Evolutionary conservation across 2,329 filamentous ascomycete genomes (phyloP).

Genomic region (Capronia epimyces): DNA sequence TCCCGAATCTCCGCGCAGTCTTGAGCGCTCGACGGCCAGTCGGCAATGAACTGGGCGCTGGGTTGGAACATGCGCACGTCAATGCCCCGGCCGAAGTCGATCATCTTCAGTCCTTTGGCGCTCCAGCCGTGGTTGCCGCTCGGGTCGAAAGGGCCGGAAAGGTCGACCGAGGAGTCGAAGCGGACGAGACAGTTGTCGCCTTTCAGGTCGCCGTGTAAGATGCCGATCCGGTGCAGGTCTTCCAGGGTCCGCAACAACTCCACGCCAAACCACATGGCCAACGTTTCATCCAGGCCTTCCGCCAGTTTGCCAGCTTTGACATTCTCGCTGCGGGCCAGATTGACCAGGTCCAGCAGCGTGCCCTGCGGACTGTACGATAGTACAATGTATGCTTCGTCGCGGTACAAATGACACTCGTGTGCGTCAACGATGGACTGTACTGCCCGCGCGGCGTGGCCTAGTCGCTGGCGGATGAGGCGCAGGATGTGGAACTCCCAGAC

Average conservation of each 20-base stretch:
- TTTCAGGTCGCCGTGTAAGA: constrained; percentile 92
- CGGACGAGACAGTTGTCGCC: constrained; percentile 91
- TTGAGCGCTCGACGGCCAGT: constrained; percentile 82
- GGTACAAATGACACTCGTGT: constrained; percentile 87
- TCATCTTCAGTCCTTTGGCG: constrained; percentile 73
- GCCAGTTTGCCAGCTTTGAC: constrained; percentile 45
- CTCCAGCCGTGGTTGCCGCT: constrained; percentile 74
- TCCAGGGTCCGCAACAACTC: constrained; percentile 89
- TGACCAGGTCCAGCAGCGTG: constrained; percentile 90
- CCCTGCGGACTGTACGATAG: constrained; percentile 85
- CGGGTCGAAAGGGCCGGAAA: constrained; percentile 61
- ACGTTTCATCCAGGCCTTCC: constrained; percentile 68
- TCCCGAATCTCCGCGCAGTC: constrained; percentile 97
- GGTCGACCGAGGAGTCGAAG: constrained; percentile 46
- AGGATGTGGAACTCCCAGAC: constrained; percentile 96
- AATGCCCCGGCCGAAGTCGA: constrained; percentile 91
- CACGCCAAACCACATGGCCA: constrained; percentile 93
- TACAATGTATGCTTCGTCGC: constrained; percentile 82
- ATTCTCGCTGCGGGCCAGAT: constrained; percentile 67
- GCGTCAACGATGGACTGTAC: constrained; percentile 73
- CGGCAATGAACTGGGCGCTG: constrained; percentile 81
- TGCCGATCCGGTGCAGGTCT: constrained; percentile 68
- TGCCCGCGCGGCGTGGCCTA: constrained; percentile 61
- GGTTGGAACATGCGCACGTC: constrained; percentile 81
- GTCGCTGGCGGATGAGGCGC: constrained; percentile 68